A percentile compares a stretch with the other conserved stretches of the same genome.
These are phyloP conservation scores for Hypoxylon sp. DNA, from an alignment of 2,329 filamentous ascomycete species.

Conservation along the genomic window DNA sequence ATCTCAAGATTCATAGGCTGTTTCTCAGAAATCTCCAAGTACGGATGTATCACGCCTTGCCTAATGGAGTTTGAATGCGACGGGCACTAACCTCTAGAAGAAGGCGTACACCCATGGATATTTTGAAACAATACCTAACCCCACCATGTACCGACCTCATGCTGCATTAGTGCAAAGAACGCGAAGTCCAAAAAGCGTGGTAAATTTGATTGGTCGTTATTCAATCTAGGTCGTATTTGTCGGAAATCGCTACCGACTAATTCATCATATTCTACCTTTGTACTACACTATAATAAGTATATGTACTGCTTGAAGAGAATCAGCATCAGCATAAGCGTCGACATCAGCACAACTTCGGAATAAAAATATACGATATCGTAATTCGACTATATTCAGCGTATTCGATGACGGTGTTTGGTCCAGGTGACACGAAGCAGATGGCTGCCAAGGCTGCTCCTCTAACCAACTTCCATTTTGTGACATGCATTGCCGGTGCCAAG, in stretches of 20 bases:
- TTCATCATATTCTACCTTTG: too few relatives aligned
- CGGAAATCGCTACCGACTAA: conserved; percentile 34
- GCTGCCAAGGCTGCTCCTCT: too few relatives aligned
- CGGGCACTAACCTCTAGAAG: conserved; percentile 39
- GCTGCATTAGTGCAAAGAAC: conserved; percentile 10
- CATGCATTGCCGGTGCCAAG: not conserved
- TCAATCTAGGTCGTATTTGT: conserved; percentile 19
- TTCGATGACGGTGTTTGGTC: not conserved
- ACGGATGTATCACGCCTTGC: conserved; percentile 22
- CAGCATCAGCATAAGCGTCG: conserved; percentile 10
- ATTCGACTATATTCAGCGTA: not conserved
- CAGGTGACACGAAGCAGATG: not conserved
- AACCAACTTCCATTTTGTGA: conserved; percentile 3
- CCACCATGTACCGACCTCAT: conserved; percentile 32
- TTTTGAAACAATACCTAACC: conserved; percentile 38
- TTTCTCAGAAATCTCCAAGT: conserved; percentile 22
- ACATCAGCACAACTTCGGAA: conserved; percentile 5
- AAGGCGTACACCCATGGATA: conserved; percentile 37
- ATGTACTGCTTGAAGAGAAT: conserved; percentile 1
- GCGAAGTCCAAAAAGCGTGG: not conserved
- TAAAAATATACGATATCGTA: conserved; percentile 4
- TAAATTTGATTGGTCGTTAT: conserved; percentile 23
- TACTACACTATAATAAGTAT: too few relatives aligned
- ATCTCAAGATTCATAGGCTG: conserved; percentile 20
- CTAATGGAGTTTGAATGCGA: conserved; percentile 23